phyloP scores from a whole-genome alignment of 2,329 filamentous ascomycete genomes.

The Dothideomycetidae sp. region DNA sequence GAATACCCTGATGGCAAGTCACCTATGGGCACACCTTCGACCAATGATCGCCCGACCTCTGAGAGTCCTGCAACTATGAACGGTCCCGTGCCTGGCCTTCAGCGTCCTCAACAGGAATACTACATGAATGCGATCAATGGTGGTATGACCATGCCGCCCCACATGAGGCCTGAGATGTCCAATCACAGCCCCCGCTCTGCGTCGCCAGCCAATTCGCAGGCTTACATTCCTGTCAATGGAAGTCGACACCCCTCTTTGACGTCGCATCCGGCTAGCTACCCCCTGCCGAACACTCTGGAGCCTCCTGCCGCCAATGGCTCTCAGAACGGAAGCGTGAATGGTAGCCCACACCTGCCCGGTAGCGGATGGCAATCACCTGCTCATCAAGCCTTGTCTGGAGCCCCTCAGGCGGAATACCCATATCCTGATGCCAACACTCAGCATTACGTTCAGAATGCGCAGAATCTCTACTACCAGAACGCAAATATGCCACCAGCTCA shows the following conservation, averaged over 20 bases:
- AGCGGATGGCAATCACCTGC: constrained; percentile 79
- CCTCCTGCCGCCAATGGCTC: constrained; percentile 64
- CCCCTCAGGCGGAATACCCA: constrained; percentile 53
- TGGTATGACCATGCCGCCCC: constrained; percentile 49
- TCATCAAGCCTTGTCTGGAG: constrained; percentile 57
- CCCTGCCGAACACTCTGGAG: constrained; percentile 61
- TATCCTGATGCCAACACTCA: constrained; percentile 59
- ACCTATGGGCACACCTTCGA: constrained; percentile 67
- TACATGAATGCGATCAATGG: constrained; percentile 62
- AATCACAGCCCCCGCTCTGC: constrained; percentile 54
- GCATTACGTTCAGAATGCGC: constrained; percentile 40
- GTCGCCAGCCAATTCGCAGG: constrained; percentile 48
- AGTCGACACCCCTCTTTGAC: constrained; percentile 48
- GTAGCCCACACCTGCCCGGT: constrained; percentile 71
- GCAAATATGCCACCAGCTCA: constrained; percentile 52
- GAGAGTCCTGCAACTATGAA: constrained; percentile 69
- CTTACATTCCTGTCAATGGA: constrained; percentile 42
- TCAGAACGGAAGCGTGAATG: constrained; percentile 57
- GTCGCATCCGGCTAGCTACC: constrained; percentile 54
- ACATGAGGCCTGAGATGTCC: constrained; percentile 63
- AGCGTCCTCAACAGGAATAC: constrained; percentile 54
- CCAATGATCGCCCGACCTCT: constrained; percentile 62
- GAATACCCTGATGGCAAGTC: constrained; percentile 58
- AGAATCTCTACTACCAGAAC: constrained; percentile 56
- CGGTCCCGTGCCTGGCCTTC: constrained; percentile 52